Evolutionary conservation across 2,329 filamentous ascomycete species (phyloP), one percentile per base, ranked within the genome.

Genomic region (Knoxdaviesia proteae): DNA sequence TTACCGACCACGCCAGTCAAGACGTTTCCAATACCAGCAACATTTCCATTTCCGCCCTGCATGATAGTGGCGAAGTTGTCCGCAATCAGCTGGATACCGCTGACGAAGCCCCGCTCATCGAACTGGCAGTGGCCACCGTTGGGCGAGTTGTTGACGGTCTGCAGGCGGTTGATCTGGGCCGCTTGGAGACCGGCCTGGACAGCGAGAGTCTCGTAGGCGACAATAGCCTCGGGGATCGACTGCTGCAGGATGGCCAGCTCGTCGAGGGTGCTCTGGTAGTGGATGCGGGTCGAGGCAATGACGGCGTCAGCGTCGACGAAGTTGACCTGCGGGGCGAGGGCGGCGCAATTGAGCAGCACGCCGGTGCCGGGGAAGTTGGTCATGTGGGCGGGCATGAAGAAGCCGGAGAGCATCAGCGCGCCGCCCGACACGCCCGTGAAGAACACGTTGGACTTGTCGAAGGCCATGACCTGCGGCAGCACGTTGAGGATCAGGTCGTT

Each of bases 341-440:
- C 71, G 39, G 69, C 71, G 51, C 71, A 75, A 52, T 71, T 70
- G 9, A 75, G 57, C 39, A 73, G 55, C 0, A 74, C 66, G 3
- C 69, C 71, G 20, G 56, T 59, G 42, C 63, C 65, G 30, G 59
- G 56, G 44, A 61, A 71, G 44, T 66, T 63, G 42, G 62, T 57
- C 60, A 70, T 67, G 48, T 69, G 69, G 0, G 63, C 63, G 5
- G 71, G 71, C 46, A 75, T 61, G 54, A 74, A 71, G 58, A 73
- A 74, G 6, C 69, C 69, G 1, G 59, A 61, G 34, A 75, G 62
- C 33, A 71, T 55, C 20, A 75, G 59, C 4, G 61, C 58, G 11
- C 71, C 71, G 30, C 71, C 71, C 5, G 62, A 67, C 0, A 74
- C 70, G 10, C 71, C 70, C 0, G 68, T 74, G 56, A 74, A 74